Percentiles rank a stretch among this genome's conserved stretches.
Conservation (phyloP, 192 early-diverging fungal genomes). For the Mortierella alpina region DNA sequence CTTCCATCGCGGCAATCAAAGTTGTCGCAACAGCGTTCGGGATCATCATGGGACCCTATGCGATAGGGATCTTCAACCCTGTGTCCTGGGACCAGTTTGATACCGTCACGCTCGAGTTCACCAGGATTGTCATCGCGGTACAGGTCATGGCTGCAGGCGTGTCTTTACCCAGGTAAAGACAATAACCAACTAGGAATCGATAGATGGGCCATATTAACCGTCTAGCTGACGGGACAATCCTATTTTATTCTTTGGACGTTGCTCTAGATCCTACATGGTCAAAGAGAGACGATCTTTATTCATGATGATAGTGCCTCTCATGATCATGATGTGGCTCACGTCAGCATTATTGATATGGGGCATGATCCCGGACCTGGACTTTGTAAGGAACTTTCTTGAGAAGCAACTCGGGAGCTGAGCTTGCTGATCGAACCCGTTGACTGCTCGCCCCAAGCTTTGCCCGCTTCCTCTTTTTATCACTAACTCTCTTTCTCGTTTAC, state of each 20-base stretch:
- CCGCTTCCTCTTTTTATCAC: background rate
- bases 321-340: slow-evolving; percentile 85
- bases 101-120: slow-evolving; percentile 71
- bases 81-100: slow-evolving; percentile 49
- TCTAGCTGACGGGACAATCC: background rate
- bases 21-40: slow-evolving; percentile 85
- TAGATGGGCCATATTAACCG: background rate
- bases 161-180: slow-evolving; percentile 63
- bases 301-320: slow-evolving; percentile 82
- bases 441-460: background rate
- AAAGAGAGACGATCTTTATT: slow-evolving; percentile 71
- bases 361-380: slow-evolving; percentile 58
- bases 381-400: slow-evolving; percentile 52
- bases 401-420: background rate
- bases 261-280: slow-evolving; percentile 69
- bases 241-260: background rate
- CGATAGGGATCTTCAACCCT: slow-evolving; percentile 74
- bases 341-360: slow-evolving; percentile 70
- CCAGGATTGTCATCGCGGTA: slow-evolving; percentile 81
- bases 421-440: background rate
- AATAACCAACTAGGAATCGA: no score
- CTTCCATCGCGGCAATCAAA: slow-evolving; percentile 6
- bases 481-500: background rate
- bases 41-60: slow-evolving; percentile 80
- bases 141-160: slow-evolving; percentile 90